These are phyloP conservation scores for Beauveria scarabaeidicola DNA, from an alignment of 2,329 filamentous ascomycete species.

Conservation along the genomic window DNA sequence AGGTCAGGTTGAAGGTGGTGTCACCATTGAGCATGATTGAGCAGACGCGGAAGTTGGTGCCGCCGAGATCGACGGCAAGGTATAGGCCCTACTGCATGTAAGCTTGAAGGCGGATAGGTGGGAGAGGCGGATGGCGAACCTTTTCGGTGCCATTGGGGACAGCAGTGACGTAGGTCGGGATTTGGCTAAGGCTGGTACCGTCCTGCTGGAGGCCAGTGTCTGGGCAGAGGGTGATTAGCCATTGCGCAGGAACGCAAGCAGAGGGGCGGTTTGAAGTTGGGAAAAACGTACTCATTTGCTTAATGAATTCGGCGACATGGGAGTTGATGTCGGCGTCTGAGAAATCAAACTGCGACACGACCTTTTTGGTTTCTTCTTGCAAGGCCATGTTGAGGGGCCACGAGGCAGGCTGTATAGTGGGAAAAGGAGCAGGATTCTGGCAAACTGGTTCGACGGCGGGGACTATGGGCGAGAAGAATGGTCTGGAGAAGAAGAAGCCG, in stretches of 20 bases:
- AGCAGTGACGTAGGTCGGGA: constrained; percentile 91
- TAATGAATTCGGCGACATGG: constrained; percentile 77
- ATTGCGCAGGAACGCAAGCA: not conserved
- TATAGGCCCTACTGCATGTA: constrained; percentile 65
- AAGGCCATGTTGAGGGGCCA: constrained; percentile 52
- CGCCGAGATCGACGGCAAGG: constrained; percentile 93
- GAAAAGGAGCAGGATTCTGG: constrained; percentile 46
- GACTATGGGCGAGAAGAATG: constrained; percentile 26
- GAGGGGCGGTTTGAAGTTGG: not conserved
- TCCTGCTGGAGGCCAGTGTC: constrained; percentile 74
- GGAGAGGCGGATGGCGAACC: constrained; percentile 39
- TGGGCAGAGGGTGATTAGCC: constrained; percentile 25
- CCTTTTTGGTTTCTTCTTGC: constrained; percentile 63
- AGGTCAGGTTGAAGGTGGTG: constrained; percentile 87
- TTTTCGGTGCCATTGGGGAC: constrained; percentile 98
- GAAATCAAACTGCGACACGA: constrained; percentile 82
- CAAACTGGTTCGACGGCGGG: constrained; percentile 40
- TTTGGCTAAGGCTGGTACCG: constrained; percentile 81
- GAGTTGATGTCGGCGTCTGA: constrained; percentile 67
- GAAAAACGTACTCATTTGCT: constrained; percentile 61
- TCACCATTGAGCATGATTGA: constrained; percentile 90
- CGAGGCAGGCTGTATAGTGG: constrained; percentile 45
- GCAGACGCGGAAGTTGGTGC: constrained; percentile 97
- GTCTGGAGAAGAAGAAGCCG: constrained; percentile 20
- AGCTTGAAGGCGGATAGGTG: not conserved